Conservation (phyloP, 331 rosid species). For the Ulmus americana region DNA sequence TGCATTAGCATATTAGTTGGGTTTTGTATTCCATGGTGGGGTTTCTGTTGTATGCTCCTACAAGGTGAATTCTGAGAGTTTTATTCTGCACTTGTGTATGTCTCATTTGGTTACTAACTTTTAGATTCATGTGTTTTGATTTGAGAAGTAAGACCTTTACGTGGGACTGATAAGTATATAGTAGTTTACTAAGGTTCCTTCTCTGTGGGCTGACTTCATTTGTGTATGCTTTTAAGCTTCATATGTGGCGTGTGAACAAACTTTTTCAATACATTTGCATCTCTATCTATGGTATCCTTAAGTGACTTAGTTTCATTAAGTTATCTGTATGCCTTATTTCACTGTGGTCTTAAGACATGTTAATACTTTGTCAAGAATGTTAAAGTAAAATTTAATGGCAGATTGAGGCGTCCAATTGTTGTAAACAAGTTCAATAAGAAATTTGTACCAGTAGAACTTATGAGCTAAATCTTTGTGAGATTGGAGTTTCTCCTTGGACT, state of each 20-base stretch:
- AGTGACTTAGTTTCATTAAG: not conserved
- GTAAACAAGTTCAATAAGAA: not conserved
- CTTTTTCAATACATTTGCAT: not conserved
- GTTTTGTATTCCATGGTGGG: not conserved
- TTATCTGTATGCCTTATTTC: not conserved
- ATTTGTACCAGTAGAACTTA: not conserved
- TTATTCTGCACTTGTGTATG: not conserved
- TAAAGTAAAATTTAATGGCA: not conserved
- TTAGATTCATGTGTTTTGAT: not conserved
- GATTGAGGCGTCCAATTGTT: not conserved
- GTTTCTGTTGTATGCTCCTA: not conserved
- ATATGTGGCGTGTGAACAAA: not conserved
- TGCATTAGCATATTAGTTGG: not conserved
- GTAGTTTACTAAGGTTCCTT: not conserved
- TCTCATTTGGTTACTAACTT: not conserved
- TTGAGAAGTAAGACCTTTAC: not conserved
- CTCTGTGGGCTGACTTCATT: constrained; percentile 1
- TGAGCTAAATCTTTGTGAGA: not conserved
- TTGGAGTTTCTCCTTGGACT: not conserved
- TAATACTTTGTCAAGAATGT: not conserved
- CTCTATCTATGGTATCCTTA: not conserved
- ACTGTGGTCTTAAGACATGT: not conserved
- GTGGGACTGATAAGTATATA: not conserved
- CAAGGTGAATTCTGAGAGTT: not conserved
- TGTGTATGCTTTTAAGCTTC: not conserved